Conservation (phyloP, 129 eudicot genomes). For the Calendula officinalis region DNA sequence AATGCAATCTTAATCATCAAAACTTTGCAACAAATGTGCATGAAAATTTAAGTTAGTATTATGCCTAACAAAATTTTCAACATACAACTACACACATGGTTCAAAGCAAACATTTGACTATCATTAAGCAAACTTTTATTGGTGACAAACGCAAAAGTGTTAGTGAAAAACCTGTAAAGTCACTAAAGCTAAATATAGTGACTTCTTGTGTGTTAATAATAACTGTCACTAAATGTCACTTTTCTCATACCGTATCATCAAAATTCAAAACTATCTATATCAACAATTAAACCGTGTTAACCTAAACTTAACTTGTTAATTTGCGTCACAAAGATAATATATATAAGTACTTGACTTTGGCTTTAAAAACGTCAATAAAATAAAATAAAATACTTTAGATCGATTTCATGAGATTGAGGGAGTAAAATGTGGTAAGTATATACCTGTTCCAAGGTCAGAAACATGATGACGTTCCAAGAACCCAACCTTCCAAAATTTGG, state of each 20-base stretch:
- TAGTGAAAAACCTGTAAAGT: too few relatives aligned
- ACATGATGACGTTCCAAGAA: constrained; percentile 98
- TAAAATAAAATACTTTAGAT: not conserved
- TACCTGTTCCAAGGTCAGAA: constrained; percentile 95
- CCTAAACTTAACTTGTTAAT: not conserved
- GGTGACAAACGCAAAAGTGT: too few relatives aligned
- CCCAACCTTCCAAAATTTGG: constrained; percentile 96
- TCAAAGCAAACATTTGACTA: not conserved
- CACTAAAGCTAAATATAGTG: too few relatives aligned
- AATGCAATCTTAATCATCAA: not conserved
- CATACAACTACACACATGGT: constrained; percentile 16
- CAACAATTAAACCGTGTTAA: not conserved
- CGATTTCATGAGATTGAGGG: not conserved
- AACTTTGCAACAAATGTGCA: constrained; percentile 5
- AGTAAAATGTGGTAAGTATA: not conserved
- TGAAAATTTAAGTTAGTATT: not conserved
- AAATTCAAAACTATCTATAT: not conserved
- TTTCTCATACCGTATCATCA: too few relatives aligned
- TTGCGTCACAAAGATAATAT: not conserved
- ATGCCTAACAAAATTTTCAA: not conserved
- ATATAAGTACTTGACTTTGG: not conserved
- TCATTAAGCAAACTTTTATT: not conserved
- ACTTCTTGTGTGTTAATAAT: too few relatives aligned
- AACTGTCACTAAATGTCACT: not conserved
- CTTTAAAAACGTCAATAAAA: too few relatives aligned